Evolutionary conservation across 1,284 basidiomycete genomes (phyloP), one percentile per base, ranked within the genome.

Genomic region (Cryptococcus sp.): DNA sequence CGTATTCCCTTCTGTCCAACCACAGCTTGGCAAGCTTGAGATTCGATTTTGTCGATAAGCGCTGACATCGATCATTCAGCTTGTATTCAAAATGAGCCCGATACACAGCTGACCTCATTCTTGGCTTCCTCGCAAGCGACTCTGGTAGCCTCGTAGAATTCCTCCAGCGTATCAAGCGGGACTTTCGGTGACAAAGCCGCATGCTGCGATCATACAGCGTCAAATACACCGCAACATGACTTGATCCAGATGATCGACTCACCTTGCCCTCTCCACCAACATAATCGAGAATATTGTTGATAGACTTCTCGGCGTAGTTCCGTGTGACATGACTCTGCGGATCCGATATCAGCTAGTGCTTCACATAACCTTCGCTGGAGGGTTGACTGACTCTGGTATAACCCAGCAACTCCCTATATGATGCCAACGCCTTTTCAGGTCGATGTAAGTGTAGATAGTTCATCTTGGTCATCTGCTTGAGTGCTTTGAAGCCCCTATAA

Each of bases 201-300:
- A 58, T 78, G 76, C 74, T 78, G 45, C 51, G 54, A 17, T 5
- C 40, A 51, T 37, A 57, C 38, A 64, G 58, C 54, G 13, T 43
- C 25, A 52, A 52, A 46, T 46, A 50, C 51, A 23, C 50, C 59
- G 10, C 26, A 29, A 65, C 54, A 61, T 48, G 47, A 63, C 25
- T 50, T 16, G 6, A 13, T 22, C 16, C 1, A 20, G 8, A 19
- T 34, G 43, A 16, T 17, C 8, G 26, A 47, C 87, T 85, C 73
- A 91, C 93, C 52, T 91, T 91, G 34, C 81, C 80, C 62, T 93
- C 93, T 29, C 81, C 81, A 15, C 93, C 93, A 44, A 99, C 96
- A 71, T 99, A 99, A 77, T 99, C 96, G 63, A 99, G 82, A 62
- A 99, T 97, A 59, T 91, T 91, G 76, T 98, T 99, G 82, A 99